Conservation (phyloP, 208 protist genomes). For the Naegleria gruberi region DNA sequence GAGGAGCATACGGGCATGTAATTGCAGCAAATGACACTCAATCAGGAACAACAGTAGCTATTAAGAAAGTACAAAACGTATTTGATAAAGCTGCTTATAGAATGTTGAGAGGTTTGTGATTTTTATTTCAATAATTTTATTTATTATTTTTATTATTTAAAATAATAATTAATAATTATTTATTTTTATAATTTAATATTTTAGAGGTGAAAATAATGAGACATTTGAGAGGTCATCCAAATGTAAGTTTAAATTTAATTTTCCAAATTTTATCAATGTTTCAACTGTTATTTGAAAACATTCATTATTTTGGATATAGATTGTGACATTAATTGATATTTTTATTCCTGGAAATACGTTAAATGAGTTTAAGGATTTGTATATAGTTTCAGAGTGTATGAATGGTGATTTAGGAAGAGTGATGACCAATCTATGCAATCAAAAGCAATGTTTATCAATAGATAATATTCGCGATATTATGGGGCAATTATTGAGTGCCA, state of each 20-base stretch:
- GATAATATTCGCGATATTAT: conserved; percentile 23
- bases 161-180: no score
- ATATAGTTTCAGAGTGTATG: conserved; percentile 3
- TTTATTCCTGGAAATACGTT: not conserved
- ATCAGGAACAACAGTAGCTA: not conserved
- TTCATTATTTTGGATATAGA: not conserved
- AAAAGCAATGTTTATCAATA: not conserved
- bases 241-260: not conserved
- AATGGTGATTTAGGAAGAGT: not conserved
- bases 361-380: not conserved
- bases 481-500: conserved; percentile 58
- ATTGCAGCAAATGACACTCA: not conserved
- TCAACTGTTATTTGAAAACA: no score
- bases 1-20: not conserved
- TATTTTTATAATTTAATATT: no score
- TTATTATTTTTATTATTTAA: not conserved
- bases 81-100: not conserved
- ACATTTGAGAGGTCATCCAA: not conserved
- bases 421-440: not conserved
- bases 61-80: not conserved
- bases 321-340: not conserved
- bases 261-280: no score
- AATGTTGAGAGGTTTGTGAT: not conserved
- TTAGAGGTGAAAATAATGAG: not conserved
- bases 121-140: no score